Evolutionary conservation across 2,329 filamentous ascomycete genomes (phyloP).

Genomic region (Ophiostoma angusticollis): DNA sequence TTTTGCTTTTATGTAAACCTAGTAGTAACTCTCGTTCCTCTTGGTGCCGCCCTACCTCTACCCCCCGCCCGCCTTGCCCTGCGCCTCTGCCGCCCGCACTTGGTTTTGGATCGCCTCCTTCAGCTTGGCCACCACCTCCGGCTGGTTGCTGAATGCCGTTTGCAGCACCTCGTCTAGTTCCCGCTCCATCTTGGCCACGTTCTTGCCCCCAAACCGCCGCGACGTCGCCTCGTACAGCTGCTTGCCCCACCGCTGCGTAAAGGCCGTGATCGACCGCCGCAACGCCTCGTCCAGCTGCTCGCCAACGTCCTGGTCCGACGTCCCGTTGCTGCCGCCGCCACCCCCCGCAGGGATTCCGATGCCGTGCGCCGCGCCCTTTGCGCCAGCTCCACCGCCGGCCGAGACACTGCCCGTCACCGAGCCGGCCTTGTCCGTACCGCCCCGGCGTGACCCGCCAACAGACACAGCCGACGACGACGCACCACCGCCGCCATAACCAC

Average conservation of each 20-base stretch:
- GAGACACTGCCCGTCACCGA: slow-evolving; percentile 8
- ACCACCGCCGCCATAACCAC: background rate
- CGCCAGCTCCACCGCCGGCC: too few species aligned
- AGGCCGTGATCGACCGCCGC: slow-evolving; percentile 48
- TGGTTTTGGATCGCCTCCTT: slow-evolving; percentile 49
- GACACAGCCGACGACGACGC: background rate
- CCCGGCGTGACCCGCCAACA: slow-evolving; percentile 13
- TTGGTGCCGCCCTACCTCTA: slow-evolving; percentile 13
- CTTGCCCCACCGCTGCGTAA: slow-evolving; percentile 47
- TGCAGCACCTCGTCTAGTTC: slow-evolving; percentile 45
- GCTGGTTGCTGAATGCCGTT: slow-evolving; percentile 45
- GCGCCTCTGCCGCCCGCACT: slow-evolving; percentile 35
- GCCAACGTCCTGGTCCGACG: slow-evolving; percentile 40
- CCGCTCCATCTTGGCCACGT: slow-evolving; percentile 38
- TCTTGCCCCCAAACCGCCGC: slow-evolving; percentile 35
- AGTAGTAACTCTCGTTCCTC: too few species aligned
- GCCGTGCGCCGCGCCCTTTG: too few species aligned
- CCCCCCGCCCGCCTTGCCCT: too few species aligned
- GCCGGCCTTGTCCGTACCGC: slow-evolving; percentile 1
- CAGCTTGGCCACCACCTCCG: slow-evolving; percentile 45
- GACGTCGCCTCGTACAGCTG: slow-evolving; percentile 36
- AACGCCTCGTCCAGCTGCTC: slow-evolving; percentile 52
- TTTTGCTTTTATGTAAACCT: too few species aligned
- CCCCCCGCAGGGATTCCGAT: background rate
- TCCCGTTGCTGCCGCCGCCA: slow-evolving; percentile 11